Conservation (phyloP, 257 asterid genomes). For the Fraxinus quadrangulata region DNA sequence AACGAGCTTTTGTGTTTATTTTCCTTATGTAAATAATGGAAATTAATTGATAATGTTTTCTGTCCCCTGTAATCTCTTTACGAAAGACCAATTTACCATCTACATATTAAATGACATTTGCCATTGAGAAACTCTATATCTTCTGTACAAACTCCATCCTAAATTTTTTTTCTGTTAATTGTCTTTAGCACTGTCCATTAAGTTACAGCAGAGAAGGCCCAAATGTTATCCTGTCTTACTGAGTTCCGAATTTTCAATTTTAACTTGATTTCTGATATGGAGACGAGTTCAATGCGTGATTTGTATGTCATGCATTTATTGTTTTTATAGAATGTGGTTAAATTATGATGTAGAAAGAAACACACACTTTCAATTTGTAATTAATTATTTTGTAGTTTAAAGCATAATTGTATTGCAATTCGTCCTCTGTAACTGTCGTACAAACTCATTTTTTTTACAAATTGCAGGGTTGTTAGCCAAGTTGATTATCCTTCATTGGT, state of each 20-base stretch:
- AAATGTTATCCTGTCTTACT: background rate
- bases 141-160: slow-evolving; percentile 11
- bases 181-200: background rate
- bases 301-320: slow-evolving; percentile 2
- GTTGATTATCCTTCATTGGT: slow-evolving; percentile 96
- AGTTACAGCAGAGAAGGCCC: slow-evolving; percentile 4
- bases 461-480: slow-evolving; percentile 95
- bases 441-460: slow-evolving; percentile 24
- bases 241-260: background rate
- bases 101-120: slow-evolving; percentile 5
- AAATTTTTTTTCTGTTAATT: background rate
- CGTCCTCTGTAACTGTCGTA: background rate
- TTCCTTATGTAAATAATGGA: slow-evolving; percentile 4
- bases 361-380: background rate
- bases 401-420: background rate
- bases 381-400: slow-evolving; percentile 20
- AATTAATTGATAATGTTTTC: slow-evolving; percentile 10
- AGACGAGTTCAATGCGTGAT: background rate
- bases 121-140: slow-evolving; percentile 1
- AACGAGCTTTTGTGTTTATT: slow-evolving; percentile 18
- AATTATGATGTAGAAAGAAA: slow-evolving; percentile 5
- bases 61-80: slow-evolving; percentile 5
- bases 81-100: slow-evolving; percentile 1
- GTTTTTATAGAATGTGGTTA: background rate
- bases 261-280: slow-evolving; percentile 8